Evolutionary conservation across 805 yeast genomes (phyloP).

Genomic region (Candida nitratophila): DNA sequence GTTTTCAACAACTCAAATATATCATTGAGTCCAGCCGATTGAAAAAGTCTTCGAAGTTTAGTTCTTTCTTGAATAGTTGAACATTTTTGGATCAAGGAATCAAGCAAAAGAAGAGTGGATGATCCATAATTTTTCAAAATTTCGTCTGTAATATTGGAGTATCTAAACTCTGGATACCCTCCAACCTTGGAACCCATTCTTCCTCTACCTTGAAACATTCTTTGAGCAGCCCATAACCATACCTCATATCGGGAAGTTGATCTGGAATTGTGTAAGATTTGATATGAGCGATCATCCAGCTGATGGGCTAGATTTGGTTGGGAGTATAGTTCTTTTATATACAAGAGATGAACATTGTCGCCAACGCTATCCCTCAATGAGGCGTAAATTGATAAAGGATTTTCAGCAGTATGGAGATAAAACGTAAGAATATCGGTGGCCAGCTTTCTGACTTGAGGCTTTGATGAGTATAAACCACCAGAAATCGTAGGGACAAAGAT

Average conservation of each 20-base stretch:
- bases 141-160: conserved; percentile 50
- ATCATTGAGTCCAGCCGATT: conserved; percentile 33
- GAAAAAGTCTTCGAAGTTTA: conserved; percentile 39
- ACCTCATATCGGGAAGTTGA: conserved; percentile 24
- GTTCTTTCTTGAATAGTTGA: conserved; percentile 32
- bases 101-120: conserved; percentile 42
- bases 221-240: conserved; percentile 25
- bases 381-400: conserved; percentile 14
- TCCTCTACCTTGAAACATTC: conserved; percentile 59
- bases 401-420: conserved; percentile 25
- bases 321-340: conserved; percentile 19
- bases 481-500: conserved; percentile 62
- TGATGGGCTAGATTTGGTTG: conserved; percentile 9
- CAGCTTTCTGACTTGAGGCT: conserved; percentile 70
- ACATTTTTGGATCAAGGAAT: conserved; percentile 38
- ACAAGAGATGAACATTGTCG: conserved; percentile 27
- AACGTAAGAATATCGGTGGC: conserved; percentile 78
- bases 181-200: conserved; percentile 88
- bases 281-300: conserved; percentile 21
- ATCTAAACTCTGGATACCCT: conserved; percentile 74
- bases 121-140: conserved; percentile 50
- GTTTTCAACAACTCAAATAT: conserved; percentile 30
- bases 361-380: conserved; percentile 22
- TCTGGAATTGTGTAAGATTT: conserved; percentile 17
- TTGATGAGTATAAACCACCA: conserved; percentile 72